Evolutionary conservation across 306 rosid species (phyloP), one percentile per base, ranked within the genome.

Genomic region (Cucumis hystrix): DNA sequence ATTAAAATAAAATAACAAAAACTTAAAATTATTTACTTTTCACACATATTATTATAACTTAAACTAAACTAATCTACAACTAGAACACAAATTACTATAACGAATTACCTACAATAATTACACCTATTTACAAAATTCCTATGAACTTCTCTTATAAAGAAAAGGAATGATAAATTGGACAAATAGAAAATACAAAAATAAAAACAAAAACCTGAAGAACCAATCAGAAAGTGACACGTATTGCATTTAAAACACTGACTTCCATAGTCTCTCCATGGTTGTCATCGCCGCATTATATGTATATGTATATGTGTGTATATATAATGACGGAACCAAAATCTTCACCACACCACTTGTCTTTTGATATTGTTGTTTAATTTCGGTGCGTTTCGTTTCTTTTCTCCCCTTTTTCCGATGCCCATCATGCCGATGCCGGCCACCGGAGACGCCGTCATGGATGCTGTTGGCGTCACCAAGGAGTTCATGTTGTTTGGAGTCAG

Each of bases 401-500:
- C 39, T 7, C 57, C 57, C n/a, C 16, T 52, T 71, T 67, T 41
- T 8, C 41, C 33, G 18, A 49, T 10, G 70, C 23, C 45, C 14
- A 9, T 14, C 61, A 79, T 82, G 67, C 75, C 57, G 72, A 65
- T 17, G 51, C 10, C 28, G 16, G 41, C 49, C 37, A n/a, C 6
- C 20, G 57, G 57, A 52, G 57, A 5, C 57, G 57, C n/a, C 57
- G 20, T 4, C 20, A 52, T 52, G 57, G 57, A 52, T 16, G 57
- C 57, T 14, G 82, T 45, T 14, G 61, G 68, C 47, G 69, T 47
- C 16, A 5, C 89, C 76, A 88, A 86, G 28, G 98, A 91, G 87
- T 65, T 96, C 87, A 92, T 96, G 88, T 87, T 96, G 62, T 96
- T 96, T 54, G 99, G 99, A 1, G 92, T 96, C 10, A 82, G 99